phyloP scores from a whole-genome alignment of 352 stramenopile genomes.

The Pythium oligandrum region DNA sequence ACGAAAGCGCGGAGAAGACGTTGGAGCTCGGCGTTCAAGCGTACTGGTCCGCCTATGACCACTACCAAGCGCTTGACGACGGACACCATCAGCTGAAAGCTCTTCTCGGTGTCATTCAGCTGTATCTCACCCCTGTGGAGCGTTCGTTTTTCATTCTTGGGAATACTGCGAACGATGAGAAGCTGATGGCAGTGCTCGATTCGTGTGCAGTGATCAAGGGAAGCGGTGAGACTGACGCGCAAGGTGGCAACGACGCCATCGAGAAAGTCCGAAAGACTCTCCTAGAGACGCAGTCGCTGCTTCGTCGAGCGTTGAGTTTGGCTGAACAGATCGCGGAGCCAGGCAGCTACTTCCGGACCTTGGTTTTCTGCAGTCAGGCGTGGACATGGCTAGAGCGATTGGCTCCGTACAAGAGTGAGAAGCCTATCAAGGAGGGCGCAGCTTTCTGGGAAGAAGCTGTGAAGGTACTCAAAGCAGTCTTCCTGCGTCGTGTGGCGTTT shows the following conservation, averaged over 20 bases:
- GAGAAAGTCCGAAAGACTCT: constrained; percentile 59
- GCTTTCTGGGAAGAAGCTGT: constrained; percentile 81
- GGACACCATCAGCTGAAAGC: constrained; percentile 69
- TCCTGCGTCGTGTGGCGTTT: constrained; percentile 72
- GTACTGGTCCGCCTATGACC: constrained; percentile 65
- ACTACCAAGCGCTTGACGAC: constrained; percentile 70
- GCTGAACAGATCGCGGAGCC: constrained; percentile 65
- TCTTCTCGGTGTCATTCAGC: constrained; percentile 60
- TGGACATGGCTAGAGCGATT: constrained; percentile 79
- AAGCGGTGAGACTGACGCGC: constrained; percentile 5
- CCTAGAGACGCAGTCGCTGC: constrained; percentile 58
- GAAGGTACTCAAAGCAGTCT: constrained; percentile 68
- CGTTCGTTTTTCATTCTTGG: constrained; percentile 67
- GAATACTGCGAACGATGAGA: constrained; percentile 65
- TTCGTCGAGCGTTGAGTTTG: constrained; percentile 56
- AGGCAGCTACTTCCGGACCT: constrained; percentile 42
- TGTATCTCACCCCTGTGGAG: constrained; percentile 61
- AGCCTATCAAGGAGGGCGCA: constrained; percentile 65
- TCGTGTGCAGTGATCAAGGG: constrained; percentile 17
- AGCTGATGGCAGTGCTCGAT: constrained; percentile 27
- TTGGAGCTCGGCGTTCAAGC: constrained; percentile 48
- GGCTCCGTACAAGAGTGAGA: constrained; percentile 72
- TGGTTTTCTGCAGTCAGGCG: constrained; percentile 63
- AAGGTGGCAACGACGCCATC: constrained; percentile 41
- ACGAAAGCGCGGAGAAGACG: constrained; percentile 35